Base-by-base conservation (phyloP, 2,329 filamentous ascomycete species). In the Colletotrichum sp. region DNA sequence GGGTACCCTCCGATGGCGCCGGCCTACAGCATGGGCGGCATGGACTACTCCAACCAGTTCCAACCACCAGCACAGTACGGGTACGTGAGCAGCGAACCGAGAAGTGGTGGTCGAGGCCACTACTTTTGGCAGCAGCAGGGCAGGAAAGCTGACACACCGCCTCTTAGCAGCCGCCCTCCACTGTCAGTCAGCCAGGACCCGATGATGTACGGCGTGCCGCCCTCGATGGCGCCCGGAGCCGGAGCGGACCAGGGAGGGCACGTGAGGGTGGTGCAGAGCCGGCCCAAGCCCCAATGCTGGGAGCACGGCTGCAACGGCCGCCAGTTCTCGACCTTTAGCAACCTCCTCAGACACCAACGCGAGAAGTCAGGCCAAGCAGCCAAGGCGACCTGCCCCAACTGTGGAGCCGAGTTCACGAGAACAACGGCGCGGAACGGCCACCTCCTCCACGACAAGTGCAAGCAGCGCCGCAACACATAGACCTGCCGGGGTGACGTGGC, bases 311-410 rank as follows among this genome's bases (percentile, higher is more conserved):
- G 96, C 88, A 98, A 98, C 81, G 96, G 96, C 25, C 93, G 96
- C 34, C 95, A 98, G 82, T 99, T 99, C 82, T 98, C 95, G 22
- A 98, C 96, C 5, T 98, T 98, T 83, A 98, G 96, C 90, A 98
- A 98, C 83, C 90, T 98, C 5, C 88, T 98, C 49, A 91, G 96
- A 78, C 96, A 99, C 84, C 96, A 98, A 85, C 92, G 96, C 59
- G 96, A 99, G 85, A 98, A 98, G 84, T 98, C 95, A 1, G 96
- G 96, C 30, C 96, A 96, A 69, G 95, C 96, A 13, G 90, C 94
- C 34, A 98, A 98, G 86, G 95, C 95, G 5, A 93, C 93, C 66
- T 99, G 96, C 82, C 96, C 95, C 22, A 94, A 96, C 82, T 99
- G 96, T 82, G 95, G 96, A 49, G 96, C 96, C 13, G 96, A 98